phyloP scores from a whole-genome alignment of 257 asterid species.

The Nicotiana undulata region DNA sequence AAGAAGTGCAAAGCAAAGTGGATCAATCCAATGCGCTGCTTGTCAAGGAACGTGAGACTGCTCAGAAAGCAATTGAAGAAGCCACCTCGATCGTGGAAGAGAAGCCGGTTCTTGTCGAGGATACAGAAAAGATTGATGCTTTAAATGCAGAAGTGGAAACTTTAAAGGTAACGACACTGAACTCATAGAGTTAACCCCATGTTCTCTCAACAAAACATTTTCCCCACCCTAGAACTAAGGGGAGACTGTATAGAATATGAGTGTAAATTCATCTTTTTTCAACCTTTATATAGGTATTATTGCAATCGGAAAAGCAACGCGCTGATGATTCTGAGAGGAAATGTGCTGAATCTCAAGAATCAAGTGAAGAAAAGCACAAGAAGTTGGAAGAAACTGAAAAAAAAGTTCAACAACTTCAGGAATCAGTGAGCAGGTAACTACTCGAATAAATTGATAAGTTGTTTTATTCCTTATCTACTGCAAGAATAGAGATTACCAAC shows the following conservation, averaged over 20 bases:
- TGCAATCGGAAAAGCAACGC: slow-evolving; percentile 66
- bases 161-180: slow-evolving; percentile 48
- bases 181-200: slow-evolving; percentile 2
- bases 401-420: slow-evolving; percentile 77
- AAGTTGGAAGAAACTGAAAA: slow-evolving; percentile 87
- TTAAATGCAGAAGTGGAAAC: slow-evolving; percentile 63
- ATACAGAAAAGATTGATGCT: slow-evolving; percentile 79
- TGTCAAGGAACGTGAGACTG: slow-evolving; percentile 71
- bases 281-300: slow-evolving; percentile 31
- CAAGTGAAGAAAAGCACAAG: slow-evolving; percentile 63
- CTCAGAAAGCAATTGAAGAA: slow-evolving; percentile 90
- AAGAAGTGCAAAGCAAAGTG: slow-evolving; percentile 64
- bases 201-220: neutral
- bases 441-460: neutral
- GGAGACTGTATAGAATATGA: neutral
- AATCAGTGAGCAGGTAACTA: slow-evolving; percentile 73
- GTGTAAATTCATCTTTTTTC: no score
- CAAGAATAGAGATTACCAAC: neutral
- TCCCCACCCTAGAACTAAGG: slow-evolving; percentile 1
- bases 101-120: slow-evolving; percentile 68
- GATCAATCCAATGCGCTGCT: slow-evolving; percentile 67
- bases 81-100: slow-evolving; percentile 66
- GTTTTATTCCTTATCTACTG: neutral
- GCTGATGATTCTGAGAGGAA: slow-evolving; percentile 74
- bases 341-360: slow-evolving; percentile 49